Evolutionary conservation across 805 yeast species (phyloP), one percentile per base, ranked within the genome.

Genomic region (Cyberlindnera sargentensis): DNA sequence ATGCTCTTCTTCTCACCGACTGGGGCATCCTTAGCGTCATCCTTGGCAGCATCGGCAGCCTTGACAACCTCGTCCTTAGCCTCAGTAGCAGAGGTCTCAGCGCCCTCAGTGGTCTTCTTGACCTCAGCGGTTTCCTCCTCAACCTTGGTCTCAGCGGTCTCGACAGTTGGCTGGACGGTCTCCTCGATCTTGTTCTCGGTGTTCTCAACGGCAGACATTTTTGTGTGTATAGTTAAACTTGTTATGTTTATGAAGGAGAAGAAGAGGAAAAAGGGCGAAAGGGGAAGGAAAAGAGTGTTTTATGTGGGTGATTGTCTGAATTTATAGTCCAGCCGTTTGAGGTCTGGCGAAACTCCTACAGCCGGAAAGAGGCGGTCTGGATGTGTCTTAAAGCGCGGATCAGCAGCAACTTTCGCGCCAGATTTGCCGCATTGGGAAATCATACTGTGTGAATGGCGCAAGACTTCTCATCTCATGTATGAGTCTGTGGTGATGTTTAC

Each of bases 1-100:
- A 52, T 43, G 23, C 43, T 38, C 46, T 53, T 52, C 53, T 57
- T 57, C 42, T 51, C 60, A 26, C 43, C 53, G 36, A 47, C 48
- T 36, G 45, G 45, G 28, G 40, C 47, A 34, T 46, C 54, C 45
- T 42, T 45, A 34, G 47, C 32, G 24, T 41, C 46, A 24, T 34
- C 40, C 24, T 40, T 38, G 29, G 45, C 49, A 11, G 45, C 51
- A 23, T 40, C 44, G 27, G 43, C 49, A 15, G 52, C 46, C 37
- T 40, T 38, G 9, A 39, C 45, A 11, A 41, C 38, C 42, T 52
- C 52, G 39, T 48, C 44, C 43, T 45, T 43, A 33, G 41, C 49
- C 6, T 31, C 48, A 20, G 44, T 40, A 23, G 40, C 50, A 28
- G 42, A 39, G 20, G 31, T 40, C 39, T 41, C 45, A 38, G 43